Evolutionary conservation across 2,329 filamentous ascomycete species (phyloP).

Genomic region (Phoma sp.): DNA sequence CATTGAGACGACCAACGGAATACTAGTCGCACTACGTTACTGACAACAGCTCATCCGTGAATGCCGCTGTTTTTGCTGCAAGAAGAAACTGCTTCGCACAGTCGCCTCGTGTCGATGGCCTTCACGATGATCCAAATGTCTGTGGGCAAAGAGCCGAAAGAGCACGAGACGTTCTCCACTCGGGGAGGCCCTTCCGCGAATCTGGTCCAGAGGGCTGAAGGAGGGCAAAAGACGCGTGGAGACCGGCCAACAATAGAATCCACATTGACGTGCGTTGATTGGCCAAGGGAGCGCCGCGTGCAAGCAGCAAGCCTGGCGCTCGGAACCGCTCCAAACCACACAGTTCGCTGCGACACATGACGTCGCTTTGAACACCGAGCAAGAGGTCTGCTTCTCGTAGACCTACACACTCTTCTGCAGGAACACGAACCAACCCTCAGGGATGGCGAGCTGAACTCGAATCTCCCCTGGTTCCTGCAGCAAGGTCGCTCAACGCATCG

Average conservation of each 20-base stretch:
- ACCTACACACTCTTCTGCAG: constrained; percentile 9
- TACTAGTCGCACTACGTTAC: not conserved
- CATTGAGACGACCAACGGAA: constrained; percentile 6
- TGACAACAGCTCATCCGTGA: constrained; percentile 9
- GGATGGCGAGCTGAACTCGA: not conserved
- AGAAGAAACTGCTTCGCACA: not conserved
- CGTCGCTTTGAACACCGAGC: not conserved
- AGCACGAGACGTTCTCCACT: constrained; percentile 7
- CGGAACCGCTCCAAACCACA: constrained; percentile 4
- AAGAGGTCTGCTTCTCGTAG: not conserved
- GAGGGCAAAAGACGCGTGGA: constrained; percentile 8
- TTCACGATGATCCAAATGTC: not conserved
- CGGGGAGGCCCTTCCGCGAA: constrained; percentile 1
- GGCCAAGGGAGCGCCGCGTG: not conserved
- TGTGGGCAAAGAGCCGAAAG: not conserved
- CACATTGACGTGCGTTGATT: constrained; percentile 6
- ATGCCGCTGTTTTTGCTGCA: constrained; percentile 3
- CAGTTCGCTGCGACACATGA: not conserved
- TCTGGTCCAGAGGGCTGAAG: constrained; percentile 12
- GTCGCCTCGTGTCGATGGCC: constrained; percentile 4
- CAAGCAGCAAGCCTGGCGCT: not conserved
- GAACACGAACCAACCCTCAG: constrained; percentile 4
- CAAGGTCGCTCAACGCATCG: constrained; percentile 23
- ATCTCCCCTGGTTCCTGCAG: constrained; percentile 23
- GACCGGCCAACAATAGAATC: constrained; percentile 7